Percentiles rank a stretch among this genome's conserved stretches.
These are phyloP conservation scores for Apophysomyces trapeziformis DNA, from an alignment of 371 early-diverging fungal genomes.

Conservation along the genomic window DNA sequence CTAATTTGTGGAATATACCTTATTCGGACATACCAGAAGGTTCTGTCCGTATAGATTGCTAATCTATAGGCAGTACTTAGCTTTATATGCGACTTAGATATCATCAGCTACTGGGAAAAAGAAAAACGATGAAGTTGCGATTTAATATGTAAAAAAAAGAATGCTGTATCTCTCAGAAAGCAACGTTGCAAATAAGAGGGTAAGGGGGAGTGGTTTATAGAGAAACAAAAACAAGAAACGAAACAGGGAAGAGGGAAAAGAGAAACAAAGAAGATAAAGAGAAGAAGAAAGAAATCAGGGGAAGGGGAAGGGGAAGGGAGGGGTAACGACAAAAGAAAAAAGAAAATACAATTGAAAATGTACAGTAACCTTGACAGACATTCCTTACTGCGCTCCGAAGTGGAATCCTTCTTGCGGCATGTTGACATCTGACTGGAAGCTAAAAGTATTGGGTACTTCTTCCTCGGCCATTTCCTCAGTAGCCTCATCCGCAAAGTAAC, in stretches of 20 bases:
- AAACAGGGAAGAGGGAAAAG: slow-evolving; percentile 4
- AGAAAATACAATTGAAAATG: slow-evolving; percentile 1
- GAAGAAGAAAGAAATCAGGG: slow-evolving; percentile 1
- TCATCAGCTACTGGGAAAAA: neutral
- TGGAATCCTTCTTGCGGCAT: slow-evolving; percentile 27
- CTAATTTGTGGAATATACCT: too few species aligned
- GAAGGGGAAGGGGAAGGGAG: slow-evolving; percentile 3
- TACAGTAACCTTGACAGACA: neutral
- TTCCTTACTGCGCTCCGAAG: slow-evolving; percentile 23
- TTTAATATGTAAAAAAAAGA: slow-evolving; percentile 6
- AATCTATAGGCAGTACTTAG: too few species aligned
- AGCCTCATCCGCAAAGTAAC: slow-evolving; percentile 88
- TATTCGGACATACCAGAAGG: too few species aligned
- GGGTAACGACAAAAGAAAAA: slow-evolving; percentile 2
- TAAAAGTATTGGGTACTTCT: slow-evolving; percentile 10
- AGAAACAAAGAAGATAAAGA: slow-evolving; percentile 8
- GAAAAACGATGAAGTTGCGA: neutral
- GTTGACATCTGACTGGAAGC: slow-evolving; percentile 24
- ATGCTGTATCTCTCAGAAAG: slow-evolving; percentile 8
- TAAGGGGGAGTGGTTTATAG: neutral
- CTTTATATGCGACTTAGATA: neutral
- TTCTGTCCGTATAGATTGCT: too few species aligned
- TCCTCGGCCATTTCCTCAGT: slow-evolving; percentile 67
- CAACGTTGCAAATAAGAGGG: slow-evolving; percentile 2
- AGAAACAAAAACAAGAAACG: slow-evolving; percentile 4